These are phyloP conservation scores for Collybiopsis confluens DNA, from an alignment of 768 basidiomycete species.

Conservation along the genomic window DNA sequence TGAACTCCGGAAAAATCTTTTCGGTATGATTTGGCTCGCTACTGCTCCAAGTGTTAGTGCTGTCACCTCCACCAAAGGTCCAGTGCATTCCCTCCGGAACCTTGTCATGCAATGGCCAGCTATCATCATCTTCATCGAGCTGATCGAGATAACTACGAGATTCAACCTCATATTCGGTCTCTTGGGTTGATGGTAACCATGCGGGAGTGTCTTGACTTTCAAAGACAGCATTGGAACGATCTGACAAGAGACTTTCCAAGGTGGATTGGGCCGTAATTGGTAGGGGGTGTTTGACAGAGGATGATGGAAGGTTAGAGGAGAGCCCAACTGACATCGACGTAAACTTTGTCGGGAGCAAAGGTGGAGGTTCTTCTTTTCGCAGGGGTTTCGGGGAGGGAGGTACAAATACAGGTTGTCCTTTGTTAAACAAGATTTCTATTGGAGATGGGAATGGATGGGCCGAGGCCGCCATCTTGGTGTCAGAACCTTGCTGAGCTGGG, in stretches of 20 bases:
- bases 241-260: conserved; percentile 47
- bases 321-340: conserved; percentile 44
- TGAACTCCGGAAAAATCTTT: conserved; percentile 31
- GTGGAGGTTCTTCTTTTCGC: conserved; percentile 18
- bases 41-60: conserved; percentile 65
- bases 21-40: conserved; percentile 57
- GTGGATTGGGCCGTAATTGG: conserved; percentile 49
- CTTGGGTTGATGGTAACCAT: conserved; percentile 62
- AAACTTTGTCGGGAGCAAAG: conserved; percentile 27
- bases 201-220: conserved; percentile 41
- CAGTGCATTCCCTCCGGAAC: conserved; percentile 51
- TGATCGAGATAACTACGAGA: conserved; percentile 33
- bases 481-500: neutral
- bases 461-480: conserved; percentile 34
- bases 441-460: conserved; percentile 46
- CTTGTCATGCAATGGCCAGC: conserved; percentile 73
- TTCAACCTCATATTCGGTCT: conserved; percentile 49
- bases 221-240: conserved; percentile 49
- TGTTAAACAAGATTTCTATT: conserved; percentile 51
- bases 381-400: conserved; percentile 32
- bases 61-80: conserved; percentile 68
- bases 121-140: conserved; percentile 59
- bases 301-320: conserved; percentile 26
- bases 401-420: conserved; percentile 47
- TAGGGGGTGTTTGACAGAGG: conserved; percentile 19